Conservation (phyloP, 331 rosid genomes). For the Pyracantha coccinea region DNA sequence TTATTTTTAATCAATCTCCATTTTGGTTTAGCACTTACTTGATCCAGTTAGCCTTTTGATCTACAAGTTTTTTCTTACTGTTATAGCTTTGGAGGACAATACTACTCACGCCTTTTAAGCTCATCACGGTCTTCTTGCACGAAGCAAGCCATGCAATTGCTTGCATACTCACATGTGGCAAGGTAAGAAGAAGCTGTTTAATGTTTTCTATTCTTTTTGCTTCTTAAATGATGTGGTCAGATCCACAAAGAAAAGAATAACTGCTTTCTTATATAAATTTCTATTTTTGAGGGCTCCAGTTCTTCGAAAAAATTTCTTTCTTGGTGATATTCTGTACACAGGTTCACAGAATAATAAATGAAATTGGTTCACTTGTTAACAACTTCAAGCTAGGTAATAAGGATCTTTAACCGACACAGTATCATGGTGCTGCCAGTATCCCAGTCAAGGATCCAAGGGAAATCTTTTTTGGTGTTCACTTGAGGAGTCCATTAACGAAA, state of each 20-base stretch:
- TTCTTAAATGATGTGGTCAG: slow-evolving; percentile 15
- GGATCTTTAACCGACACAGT: neutral
- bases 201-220: neutral
- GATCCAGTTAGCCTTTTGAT: slow-evolving; percentile 19
- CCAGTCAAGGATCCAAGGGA: neutral
- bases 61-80: slow-evolving; percentile 21
- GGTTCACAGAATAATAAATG: neutral
- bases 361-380: neutral
- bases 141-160: slow-evolving; percentile 94
- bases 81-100: slow-evolving; percentile 90
- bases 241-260: neutral
- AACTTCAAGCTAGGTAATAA: neutral
- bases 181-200: slow-evolving; percentile 31
- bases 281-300: neutral
- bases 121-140: slow-evolving; percentile 88
- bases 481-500: neutral
- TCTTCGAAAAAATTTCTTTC: neutral
- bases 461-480: neutral
- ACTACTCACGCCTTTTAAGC: slow-evolving; percentile 82
- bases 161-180: slow-evolving; percentile 90
- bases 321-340: neutral
- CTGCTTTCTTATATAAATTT: neutral
- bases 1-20: neutral
- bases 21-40: neutral
- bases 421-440: neutral